These are phyloP conservation scores for Boletellus ananas DNA, from an alignment of 768 basidiomycete species.

Conservation along the genomic window DNA sequence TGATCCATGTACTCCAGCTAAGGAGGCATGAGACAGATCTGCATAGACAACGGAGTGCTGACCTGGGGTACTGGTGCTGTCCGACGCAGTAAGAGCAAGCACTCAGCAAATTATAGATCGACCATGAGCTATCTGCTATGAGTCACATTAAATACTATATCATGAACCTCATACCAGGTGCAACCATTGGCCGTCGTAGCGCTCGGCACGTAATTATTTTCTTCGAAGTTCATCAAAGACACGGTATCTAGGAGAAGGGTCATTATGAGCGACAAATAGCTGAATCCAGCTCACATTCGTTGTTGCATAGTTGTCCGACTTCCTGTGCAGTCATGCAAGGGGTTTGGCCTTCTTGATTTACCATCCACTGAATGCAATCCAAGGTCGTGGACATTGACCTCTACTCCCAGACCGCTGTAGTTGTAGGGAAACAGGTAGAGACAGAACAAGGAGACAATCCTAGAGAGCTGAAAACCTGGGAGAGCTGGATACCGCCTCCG, in stretches of 20 bases:
- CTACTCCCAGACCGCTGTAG: background rate
- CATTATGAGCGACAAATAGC: background rate
- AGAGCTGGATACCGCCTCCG: background rate
- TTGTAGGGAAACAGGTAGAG: background rate
- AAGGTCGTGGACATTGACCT: constrained; percentile 7
- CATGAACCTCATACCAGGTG: constrained; percentile 19
- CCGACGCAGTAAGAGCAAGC: constrained; percentile 22
- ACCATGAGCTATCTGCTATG: constrained; percentile 24
- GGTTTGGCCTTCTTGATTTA: constrained; percentile 2
- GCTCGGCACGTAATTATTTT: constrained; percentile 18
- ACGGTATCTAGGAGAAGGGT: constrained; percentile 14
- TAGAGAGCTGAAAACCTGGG: background rate
- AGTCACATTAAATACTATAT: background rate
- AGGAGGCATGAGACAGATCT: background rate
- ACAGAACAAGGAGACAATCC: background rate
- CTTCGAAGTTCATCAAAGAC: constrained; percentile 11
- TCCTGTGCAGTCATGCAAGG: constrained; percentile 19
- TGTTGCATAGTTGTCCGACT: constrained; percentile 17
- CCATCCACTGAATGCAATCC: constrained; percentile 12
- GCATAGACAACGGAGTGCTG: background rate
- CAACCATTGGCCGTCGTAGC: constrained; percentile 14
- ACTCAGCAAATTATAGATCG: constrained; percentile 29
- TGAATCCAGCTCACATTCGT: constrained; percentile 11
- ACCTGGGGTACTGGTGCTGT: constrained; percentile 15
- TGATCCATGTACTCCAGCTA: constrained; percentile 23